Base-by-base conservation (phyloP, 106 monocot species). In the Cymbidium sinense region DNA sequence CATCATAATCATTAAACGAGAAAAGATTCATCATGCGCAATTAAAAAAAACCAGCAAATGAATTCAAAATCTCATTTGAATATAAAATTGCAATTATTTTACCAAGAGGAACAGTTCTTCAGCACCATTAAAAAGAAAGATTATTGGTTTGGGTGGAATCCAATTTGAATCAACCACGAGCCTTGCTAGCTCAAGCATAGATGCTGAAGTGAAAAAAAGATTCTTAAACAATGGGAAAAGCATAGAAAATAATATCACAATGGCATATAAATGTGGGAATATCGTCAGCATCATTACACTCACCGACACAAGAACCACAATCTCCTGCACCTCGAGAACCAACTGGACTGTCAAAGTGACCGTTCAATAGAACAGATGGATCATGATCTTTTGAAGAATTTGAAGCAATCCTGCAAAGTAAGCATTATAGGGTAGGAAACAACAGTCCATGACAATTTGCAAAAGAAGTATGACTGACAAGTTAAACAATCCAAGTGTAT, bases 261-360 rank as follows among this genome's bases (percentile, higher is more conserved):
- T n/a, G 33, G 30, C 31, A 62, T 70, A 34, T 50, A 70, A 82
- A 31, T 28, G 35, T 5, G 43, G 21, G 33, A 39, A 7, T 54
- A 54, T 54, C 54, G 20, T 50, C 25, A 55, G 29, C 6, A 27
- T 47, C 19, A 79, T 58, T 75, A 9, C 69, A 84, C 91, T 85
- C 64, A 99, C 99, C 99, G 85, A 99, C 92, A 85, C 99, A 99
- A 87, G 99, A 99, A 86, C 90, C 99, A 87, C 99, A 99, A 74
- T 99, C 99, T 7, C 83, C 92, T 58, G 99, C 99, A 78, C 95
- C 99, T 83, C 92, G 89, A 83, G 99, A 99, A 43, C 99, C 99
- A 81, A 92, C 84, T 75, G 95, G 92, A 79, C 99, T 86, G 74
- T 99, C 99, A 93, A 83, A 99, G 86, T 99, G 99, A 19, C 92